Conservation (phyloP, 2,329 filamentous ascomycete genomes). For the Myriosclerotinia scirpicola region DNA sequence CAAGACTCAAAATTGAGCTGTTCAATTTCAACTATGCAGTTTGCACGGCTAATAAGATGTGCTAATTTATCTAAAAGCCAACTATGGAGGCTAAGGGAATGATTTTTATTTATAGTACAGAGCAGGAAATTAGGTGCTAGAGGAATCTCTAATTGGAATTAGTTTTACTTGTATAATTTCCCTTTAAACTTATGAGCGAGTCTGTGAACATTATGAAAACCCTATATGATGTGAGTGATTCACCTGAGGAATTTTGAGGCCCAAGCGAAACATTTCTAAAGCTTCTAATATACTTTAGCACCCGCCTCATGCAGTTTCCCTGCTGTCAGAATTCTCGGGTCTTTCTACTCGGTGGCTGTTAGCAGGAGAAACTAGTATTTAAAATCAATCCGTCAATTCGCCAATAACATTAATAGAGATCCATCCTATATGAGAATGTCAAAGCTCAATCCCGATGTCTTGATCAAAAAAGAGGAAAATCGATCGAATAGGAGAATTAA, state of each 20-base stretch:
- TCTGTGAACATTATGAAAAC: neutral
- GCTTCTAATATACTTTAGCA: neutral
- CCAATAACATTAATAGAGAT: conserved; percentile 9
- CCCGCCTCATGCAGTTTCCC: conserved; percentile 4
- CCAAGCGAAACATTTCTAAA: conserved; percentile 7
- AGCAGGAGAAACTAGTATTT: conserved; percentile 3
- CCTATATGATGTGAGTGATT: neutral
- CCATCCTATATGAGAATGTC: neutral
- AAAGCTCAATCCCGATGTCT: conserved; percentile 11
- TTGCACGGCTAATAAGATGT: neutral
- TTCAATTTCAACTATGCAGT: neutral
- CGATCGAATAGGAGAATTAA: conserved; percentile 5
- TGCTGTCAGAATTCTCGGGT: conserved; percentile 23
- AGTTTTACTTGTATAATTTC: conserved; percentile 6
- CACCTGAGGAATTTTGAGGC: neutral
- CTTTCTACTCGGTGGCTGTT: conserved; percentile 23
- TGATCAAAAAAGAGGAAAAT: conserved; percentile 1
- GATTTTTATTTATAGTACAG: neutral
- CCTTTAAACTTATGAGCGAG: neutral
- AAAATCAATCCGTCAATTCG: conserved; percentile 14
- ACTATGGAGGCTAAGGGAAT: neutral
- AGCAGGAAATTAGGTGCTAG: conserved; percentile 5
- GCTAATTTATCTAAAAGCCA: neutral
- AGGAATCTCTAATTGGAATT: conserved; percentile 1
- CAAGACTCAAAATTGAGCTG: too few relatives aligned